A percentile compares a stretch with the other conserved stretches of the same genome.
Evolutionary conservation across 2,329 filamentous ascomycete species (phyloP).

Genomic region (Sporothrix brasiliensis): DNA sequence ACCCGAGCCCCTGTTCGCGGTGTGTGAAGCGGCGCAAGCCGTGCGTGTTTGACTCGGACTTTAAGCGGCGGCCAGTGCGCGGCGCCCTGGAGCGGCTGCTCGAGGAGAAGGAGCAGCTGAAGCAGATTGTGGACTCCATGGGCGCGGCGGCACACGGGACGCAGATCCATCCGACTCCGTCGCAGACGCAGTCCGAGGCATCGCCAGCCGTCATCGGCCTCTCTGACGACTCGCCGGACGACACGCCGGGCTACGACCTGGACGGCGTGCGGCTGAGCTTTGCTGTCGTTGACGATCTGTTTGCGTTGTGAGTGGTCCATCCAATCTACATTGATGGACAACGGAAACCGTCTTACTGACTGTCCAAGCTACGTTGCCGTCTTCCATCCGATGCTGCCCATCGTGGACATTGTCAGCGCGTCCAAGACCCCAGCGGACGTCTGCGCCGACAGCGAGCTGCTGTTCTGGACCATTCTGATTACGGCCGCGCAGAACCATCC

Average conservation of each 20-base stretch:
- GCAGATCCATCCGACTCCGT: neutral
- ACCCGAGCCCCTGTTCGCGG: conserved; percentile 23
- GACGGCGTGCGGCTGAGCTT: conserved; percentile 1
- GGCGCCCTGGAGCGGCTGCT: conserved; percentile 27
- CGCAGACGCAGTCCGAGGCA: neutral
- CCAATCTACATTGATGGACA: neutral
- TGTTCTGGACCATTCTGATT: conserved; percentile 29
- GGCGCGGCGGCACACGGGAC: neutral
- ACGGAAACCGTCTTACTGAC: conserved; percentile 3
- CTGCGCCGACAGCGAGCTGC: conserved; percentile 25
- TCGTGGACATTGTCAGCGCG: conserved; percentile 11
- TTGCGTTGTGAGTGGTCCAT: conserved; percentile 16
- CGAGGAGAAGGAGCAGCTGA: conserved; percentile 30
- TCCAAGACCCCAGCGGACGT: conserved; percentile 4
- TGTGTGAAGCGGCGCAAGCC: conserved; percentile 28
- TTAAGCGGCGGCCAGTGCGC: conserved; percentile 26
- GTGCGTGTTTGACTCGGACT: conserved; percentile 27
- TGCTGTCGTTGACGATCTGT: conserved; percentile 4
- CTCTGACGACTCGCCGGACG: neutral
- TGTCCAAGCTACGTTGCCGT: neutral
- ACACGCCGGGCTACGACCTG: conserved; percentile 3
- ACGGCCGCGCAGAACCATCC: conserved; percentile 27
- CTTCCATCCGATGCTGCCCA: conserved; percentile 19
- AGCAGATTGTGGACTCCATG: conserved; percentile 27
- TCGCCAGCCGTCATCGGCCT: neutral